Conservation (phyloP, 768 basidiomycete genomes). For the Daedaleopsis sinensis region DNA sequence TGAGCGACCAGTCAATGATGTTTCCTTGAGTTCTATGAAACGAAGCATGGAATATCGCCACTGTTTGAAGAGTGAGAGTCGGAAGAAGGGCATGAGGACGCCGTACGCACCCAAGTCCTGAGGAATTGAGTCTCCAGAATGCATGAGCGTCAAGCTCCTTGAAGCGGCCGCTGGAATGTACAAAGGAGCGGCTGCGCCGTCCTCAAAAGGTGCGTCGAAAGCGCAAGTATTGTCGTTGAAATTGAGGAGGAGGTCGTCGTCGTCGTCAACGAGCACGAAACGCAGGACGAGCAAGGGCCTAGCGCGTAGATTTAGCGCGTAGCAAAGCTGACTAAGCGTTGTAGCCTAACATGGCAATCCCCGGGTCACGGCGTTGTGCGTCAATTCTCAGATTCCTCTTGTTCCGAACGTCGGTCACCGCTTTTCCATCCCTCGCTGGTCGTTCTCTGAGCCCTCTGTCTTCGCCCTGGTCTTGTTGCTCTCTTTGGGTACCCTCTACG, state of each 20-base stretch:
- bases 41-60: conserved; percentile 82
- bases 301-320: neutral
- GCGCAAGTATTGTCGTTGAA: neutral
- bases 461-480: neutral
- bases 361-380: neutral
- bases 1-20: conserved; percentile 77
- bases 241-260: conserved; percentile 10
- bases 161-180: neutral
- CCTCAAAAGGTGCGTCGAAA: neutral
- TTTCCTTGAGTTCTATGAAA: conserved; percentile 87
- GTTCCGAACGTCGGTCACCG: no score
- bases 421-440: no score
- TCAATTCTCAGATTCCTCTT: neutral
- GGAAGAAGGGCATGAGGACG: neutral
- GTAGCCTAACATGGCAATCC: neutral
- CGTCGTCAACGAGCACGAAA: conserved; percentile 6
- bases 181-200: neutral
- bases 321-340: conserved; percentile 6
- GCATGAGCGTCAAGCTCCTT: conserved; percentile 1
- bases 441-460: no score
- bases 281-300: neutral
- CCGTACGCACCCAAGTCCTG: conserved; percentile 56
- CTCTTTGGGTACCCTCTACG: no score
- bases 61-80: conserved; percentile 37
- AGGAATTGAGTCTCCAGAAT: conserved; percentile 31